These are phyloP conservation scores for Echinochloa phyllopogon DNA, from an alignment of 176 grass and related monocot species.

Conservation along the genomic window DNA sequence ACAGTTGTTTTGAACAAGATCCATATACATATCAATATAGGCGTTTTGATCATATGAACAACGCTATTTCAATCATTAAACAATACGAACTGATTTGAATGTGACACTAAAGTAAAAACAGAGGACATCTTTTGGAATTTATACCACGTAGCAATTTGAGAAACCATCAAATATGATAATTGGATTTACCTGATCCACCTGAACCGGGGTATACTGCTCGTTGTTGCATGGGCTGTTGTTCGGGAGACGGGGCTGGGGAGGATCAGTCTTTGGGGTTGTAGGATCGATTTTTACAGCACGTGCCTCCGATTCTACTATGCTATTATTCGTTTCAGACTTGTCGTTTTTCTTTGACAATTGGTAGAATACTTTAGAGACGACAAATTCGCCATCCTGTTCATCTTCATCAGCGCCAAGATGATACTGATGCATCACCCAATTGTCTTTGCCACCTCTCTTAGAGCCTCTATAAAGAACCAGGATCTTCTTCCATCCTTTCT, in stretches of 20 bases:
- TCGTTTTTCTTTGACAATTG: conserved; percentile 47
- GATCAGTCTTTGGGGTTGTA: conserved; percentile 59
- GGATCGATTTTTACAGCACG: conserved; percentile 50
- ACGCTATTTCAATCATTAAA: background rate
- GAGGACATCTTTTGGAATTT: background rate
- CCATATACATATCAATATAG: background rate
- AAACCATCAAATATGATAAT: background rate
- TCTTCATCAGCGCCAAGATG: conserved; percentile 68
- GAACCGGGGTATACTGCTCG: conserved; percentile 24
- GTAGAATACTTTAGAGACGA: conserved; percentile 78
- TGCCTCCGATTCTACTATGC: conserved; percentile 12
- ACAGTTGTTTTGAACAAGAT: background rate
- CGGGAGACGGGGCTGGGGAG: conserved; percentile 43
- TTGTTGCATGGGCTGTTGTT: conserved; percentile 40
- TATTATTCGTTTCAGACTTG: conserved; percentile 24
- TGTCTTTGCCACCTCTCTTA: conserved; percentile 33
- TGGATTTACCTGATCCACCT: conserved; percentile 57
- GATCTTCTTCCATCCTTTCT: conserved; percentile 91
- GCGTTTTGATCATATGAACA: background rate
- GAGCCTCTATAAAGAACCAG: conserved; percentile 65
- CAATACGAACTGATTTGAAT: background rate
- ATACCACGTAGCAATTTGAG: background rate
- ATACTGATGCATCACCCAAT: conserved; percentile 91
- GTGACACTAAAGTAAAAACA: background rate
- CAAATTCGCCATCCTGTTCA: conserved; percentile 59